Base-by-base conservation (phyloP, 75 land plant genomes). In the Gnetum montanum region DNA sequence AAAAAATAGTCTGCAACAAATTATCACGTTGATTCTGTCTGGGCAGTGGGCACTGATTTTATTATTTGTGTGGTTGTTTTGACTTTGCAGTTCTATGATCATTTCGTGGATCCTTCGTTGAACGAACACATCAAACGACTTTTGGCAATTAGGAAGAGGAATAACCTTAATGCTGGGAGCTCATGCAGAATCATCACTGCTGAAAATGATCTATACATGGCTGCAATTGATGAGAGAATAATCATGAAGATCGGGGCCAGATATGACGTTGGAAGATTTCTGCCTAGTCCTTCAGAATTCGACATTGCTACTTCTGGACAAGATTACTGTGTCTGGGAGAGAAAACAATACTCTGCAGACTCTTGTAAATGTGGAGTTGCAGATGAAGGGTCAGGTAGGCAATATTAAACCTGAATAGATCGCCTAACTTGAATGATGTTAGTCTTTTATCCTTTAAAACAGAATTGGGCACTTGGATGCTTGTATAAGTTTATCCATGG, bases 301-400 rank as follows among this genome's bases (percentile, higher is more conserved):
- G 31, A 58, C 18, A 27, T 88, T 10, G 71, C 67, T 19, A 66
- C 88, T 7, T 27, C 53, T 27, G 93, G 93, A 0, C 59, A 64
- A 2, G 80, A 78, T 18, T 88, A 80, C 47, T 64, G 70, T 29
- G 84, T 88, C 8, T 88, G 93, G 93, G 88, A 83, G 56, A 79
- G 72, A 46, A 52, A 46, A 0, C 7, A 1, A 0, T 36, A 8
- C 38, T 1, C 38, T 1, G 38, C n/a, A n/a, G n/a, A n/a, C n/a
- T n/a, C n/a, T n/a, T n/a, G n/a, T n/a, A n/a, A n/a, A n/a, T n/a
- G n/a, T n/a, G n/a, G n/a, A n/a, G n/a, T n/a, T n/a, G n/a, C n/a
- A n/a, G n/a, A n/a, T n/a, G n/a, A n/a, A n/a, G n/a, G n/a, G n/a
- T n/a, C n/a, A n/a, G n/a, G n/a, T n/a, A n/a, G n/a, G n/a, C n/a